These are phyloP conservation scores for Petunia hybrid DNA, from an alignment of 305 asterid genomes.

Conservation along the genomic window DNA sequence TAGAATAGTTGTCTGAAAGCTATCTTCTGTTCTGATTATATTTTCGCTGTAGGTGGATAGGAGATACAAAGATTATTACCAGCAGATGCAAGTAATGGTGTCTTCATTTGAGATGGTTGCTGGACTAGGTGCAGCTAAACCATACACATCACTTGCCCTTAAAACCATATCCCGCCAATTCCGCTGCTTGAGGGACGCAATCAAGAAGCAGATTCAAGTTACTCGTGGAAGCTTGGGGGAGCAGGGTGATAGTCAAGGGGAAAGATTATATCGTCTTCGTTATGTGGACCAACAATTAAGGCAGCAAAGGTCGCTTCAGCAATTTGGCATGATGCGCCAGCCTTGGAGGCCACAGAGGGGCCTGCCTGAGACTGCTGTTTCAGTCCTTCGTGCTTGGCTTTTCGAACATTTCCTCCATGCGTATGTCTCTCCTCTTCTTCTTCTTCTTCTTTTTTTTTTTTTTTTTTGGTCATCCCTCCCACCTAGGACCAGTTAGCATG, in stretches of 20 bases:
- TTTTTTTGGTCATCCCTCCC: neutral
- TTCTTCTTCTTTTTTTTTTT: neutral
- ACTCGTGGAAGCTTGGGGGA: constrained; percentile 66
- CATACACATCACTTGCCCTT: constrained; percentile 78
- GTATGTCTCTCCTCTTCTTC: constrained; percentile 46
- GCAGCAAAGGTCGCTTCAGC: constrained; percentile 71
- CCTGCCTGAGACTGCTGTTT: constrained; percentile 82
- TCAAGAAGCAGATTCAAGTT: constrained; percentile 67
- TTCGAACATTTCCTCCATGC: constrained; percentile 93
- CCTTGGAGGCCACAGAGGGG: constrained; percentile 97
- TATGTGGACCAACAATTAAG: constrained; percentile 72
- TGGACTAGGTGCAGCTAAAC: constrained; percentile 70
- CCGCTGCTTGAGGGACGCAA: constrained; percentile 66
- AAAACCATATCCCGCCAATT: constrained; percentile 78
- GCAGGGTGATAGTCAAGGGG: constrained; percentile 53
- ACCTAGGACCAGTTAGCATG: neutral
- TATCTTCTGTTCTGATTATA: constrained; percentile 24
- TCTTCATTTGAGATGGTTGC: constrained; percentile 72
- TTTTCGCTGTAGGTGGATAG: constrained; percentile 64
- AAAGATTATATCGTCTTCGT: constrained; percentile 65
- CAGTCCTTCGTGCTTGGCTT: constrained; percentile 89
- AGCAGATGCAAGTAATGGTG: constrained; percentile 68
- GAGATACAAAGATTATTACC: constrained; percentile 66
- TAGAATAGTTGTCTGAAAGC: neutral
- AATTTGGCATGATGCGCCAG: constrained; percentile 70